Evolutionary conservation across 306 rosid genomes (phyloP).

Genomic region (Oemleria cerasiformis): DNA sequence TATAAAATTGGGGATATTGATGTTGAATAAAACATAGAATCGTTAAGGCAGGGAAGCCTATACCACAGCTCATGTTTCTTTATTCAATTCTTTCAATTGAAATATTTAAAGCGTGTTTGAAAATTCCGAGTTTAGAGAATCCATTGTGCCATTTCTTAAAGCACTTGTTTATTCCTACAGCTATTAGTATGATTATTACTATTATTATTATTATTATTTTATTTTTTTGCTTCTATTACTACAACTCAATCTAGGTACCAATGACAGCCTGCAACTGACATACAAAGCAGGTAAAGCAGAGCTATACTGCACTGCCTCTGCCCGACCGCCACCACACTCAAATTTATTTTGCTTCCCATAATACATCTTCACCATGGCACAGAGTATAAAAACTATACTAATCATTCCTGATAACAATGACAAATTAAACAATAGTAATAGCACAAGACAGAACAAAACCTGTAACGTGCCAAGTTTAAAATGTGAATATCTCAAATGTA

Average conservation of each 20-base stretch:
- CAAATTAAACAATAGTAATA: too few relatives aligned
- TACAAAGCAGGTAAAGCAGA: not conserved
- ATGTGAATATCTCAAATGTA: not conserved
- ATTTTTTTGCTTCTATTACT: not conserved
- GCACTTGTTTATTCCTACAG: not conserved
- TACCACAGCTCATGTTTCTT: constrained; percentile 1
- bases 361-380: not conserved
- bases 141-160: not conserved
- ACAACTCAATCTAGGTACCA: not conserved
- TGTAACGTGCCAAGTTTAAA: not conserved
- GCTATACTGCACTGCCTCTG: not conserved
- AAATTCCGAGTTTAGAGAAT: not conserved
- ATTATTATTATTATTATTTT: not conserved
- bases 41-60: not conserved
- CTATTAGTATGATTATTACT: not conserved
- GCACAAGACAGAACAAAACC: too few relatives aligned
- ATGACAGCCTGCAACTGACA: not conserved
- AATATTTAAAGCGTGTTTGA: not conserved
- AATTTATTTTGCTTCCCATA: not conserved
- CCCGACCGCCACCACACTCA: not conserved
- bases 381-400: too few relatives aligned
- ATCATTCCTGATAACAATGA: not conserved
- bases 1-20: not conserved
- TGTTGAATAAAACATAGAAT: not conserved
- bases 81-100: constrained; percentile 8